These are phyloP conservation scores for Podospora pseudoanserina DNA, from an alignment of 495 filamentous ascomycete genomes.

Conservation along the genomic window DNA sequence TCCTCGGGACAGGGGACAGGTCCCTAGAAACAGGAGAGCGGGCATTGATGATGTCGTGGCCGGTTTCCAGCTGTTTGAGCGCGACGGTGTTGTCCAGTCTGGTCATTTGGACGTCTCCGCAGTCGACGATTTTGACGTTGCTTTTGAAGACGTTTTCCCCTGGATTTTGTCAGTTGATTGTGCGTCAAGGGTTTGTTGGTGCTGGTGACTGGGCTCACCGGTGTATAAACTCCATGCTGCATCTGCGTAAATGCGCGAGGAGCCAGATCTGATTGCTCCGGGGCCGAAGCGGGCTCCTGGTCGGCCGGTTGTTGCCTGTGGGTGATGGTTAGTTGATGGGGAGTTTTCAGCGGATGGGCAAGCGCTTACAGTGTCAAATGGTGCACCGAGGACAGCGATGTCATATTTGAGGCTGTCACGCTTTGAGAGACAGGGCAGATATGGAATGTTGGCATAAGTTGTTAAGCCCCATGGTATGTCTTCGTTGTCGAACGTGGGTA, in stretches of 20 bases:
- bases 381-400: slow-evolving; percentile 73
- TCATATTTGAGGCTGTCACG: slow-evolving; percentile 59
- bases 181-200: no score
- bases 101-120: slow-evolving; percentile 71
- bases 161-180: not conserved
- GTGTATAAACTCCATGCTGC: slow-evolving; percentile 5
- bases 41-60: slow-evolving; percentile 27
- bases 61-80: slow-evolving; percentile 69
- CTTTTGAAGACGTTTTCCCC: slow-evolving; percentile 9
- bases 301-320: slow-evolving; percentile 29
- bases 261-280: slow-evolving; percentile 58
- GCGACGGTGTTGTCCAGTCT: slow-evolving; percentile 68
- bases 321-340: not conserved
- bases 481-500: not conserved
- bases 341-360: no score
- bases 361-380: slow-evolving; percentile 43
- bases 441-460: slow-evolving; percentile 74
- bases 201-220: not conserved
- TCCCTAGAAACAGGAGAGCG: not conserved
- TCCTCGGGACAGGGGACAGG: slow-evolving; percentile 39
- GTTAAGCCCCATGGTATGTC: slow-evolving; percentile 49
- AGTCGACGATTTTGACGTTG: slow-evolving; percentile 56
- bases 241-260: not conserved
- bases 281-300: slow-evolving; percentile 84
- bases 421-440: slow-evolving; percentile 74